Percentiles rank a stretch among this genome's conserved stretches.
phyloP scores from a whole-genome alignment of 1,284 basidiomycete genomes.

The Exobasidium cylindrosporum region DNA sequence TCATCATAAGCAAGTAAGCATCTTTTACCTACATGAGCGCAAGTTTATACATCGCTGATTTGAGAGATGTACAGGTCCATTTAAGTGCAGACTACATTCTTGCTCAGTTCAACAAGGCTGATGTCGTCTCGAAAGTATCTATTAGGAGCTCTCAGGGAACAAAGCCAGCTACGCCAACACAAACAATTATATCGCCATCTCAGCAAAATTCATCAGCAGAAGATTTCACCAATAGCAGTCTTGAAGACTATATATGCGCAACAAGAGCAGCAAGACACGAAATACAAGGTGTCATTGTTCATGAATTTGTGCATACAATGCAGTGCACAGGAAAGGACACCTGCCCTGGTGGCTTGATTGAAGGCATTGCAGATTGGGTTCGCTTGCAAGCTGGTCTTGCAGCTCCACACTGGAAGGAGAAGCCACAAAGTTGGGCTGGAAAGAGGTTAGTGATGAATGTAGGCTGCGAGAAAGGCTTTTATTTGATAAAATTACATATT shows the following conservation, averaged over 20 bases:
- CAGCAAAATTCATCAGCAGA: background rate
- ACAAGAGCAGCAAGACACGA: background rate
- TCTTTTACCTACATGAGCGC: no score
- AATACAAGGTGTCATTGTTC: constrained; percentile 20
- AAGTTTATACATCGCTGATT: background rate
- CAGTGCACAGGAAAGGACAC: constrained; percentile 22
- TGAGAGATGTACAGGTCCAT: constrained; percentile 8
- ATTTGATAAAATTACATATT: background rate
- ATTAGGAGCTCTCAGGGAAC: no score
- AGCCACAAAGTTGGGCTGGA: constrained; percentile 2
- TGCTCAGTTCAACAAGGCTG: constrained; percentile 19
- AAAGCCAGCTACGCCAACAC: constrained; percentile 1
- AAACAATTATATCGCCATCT: background rate
- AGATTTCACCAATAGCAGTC: constrained; percentile 20
- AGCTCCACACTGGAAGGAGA: constrained; percentile 28
- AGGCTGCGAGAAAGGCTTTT: background rate
- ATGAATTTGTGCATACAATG: constrained; percentile 33
- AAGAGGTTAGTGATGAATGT: background rate
- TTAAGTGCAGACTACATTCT: constrained; percentile 20
- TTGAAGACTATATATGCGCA: background rate
- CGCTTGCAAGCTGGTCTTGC: constrained; percentile 16
- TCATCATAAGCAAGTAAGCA: constrained; percentile 30
- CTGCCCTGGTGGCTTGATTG: constrained; percentile 27
- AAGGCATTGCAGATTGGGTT: constrained; percentile 41
- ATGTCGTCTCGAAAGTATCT: no score